Evolutionary conservation across 2,329 filamentous ascomycete genomes (phyloP).

Genomic region (Fusarium longipes): DNA sequence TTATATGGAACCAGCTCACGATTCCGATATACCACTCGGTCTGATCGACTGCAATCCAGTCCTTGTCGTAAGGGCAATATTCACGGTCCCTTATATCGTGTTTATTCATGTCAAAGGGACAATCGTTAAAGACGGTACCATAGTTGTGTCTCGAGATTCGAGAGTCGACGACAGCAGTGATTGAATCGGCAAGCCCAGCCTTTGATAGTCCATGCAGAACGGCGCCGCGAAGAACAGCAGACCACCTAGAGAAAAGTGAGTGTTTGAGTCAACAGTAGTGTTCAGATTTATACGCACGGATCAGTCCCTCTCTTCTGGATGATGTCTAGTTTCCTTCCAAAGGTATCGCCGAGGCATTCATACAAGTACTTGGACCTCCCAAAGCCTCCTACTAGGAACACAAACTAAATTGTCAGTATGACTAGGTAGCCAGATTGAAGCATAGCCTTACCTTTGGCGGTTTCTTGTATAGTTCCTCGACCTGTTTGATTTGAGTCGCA

Average conservation of each 20-base stretch:
- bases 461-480: conserved; percentile 33
- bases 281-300: conserved; percentile 47
- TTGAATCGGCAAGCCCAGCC: not conserved
- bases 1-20: conserved; percentile 8
- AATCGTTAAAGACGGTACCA: conserved; percentile 30
- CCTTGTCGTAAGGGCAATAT: conserved; percentile 22
- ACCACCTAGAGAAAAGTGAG: conserved; percentile 46
- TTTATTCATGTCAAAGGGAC: conserved; percentile 21
- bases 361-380: conserved; percentile 50
- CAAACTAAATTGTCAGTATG: conserved; percentile 43
- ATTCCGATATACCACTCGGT: conserved; percentile 48
- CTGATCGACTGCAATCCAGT: conserved; percentile 42
- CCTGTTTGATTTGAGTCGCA: conserved; percentile 43
- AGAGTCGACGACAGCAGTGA: conserved; percentile 39
- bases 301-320: conserved; percentile 47
- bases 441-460: conserved; percentile 45
- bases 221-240: conserved; percentile 51
- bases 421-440: not conserved
- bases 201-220: conserved; percentile 45
- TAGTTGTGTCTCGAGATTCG: conserved; percentile 49
- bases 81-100: conserved; percentile 39
- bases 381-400: conserved; percentile 57
- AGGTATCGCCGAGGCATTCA: conserved; percentile 31
- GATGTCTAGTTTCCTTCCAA: conserved; percentile 39
- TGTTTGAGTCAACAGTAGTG: not conserved